These are phyloP conservation scores for Paecilomyces niveus DNA, from an alignment of 2,329 filamentous ascomycete species.

Conservation along the genomic window DNA sequence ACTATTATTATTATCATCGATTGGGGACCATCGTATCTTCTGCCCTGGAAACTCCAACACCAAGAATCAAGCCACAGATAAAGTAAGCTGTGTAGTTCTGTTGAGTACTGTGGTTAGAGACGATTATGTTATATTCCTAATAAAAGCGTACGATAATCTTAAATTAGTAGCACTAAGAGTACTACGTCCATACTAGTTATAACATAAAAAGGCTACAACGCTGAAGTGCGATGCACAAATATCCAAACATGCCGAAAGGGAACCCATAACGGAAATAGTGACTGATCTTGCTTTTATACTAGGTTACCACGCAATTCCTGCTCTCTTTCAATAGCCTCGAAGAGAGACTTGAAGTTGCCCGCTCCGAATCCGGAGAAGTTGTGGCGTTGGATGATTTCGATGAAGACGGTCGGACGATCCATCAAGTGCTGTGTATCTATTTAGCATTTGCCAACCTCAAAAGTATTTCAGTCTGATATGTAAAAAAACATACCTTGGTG, in stretches of 20 bases:
- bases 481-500: slow-evolving; percentile 48
- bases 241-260: neutral
- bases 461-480: neutral
- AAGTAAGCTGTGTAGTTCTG: too few species aligned
- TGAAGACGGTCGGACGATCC: slow-evolving; percentile 90
- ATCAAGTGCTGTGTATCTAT: slow-evolving; percentile 58
- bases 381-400: slow-evolving; percentile 91
- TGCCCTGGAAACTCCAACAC: too few species aligned
- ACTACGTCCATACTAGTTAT: neutral
- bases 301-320: slow-evolving; percentile 81
- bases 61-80: too few species aligned
- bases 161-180: neutral
- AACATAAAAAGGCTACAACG: neutral
- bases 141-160: neutral
- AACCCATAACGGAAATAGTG: neutral
- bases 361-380: slow-evolving; percentile 89
- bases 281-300: slow-evolving; percentile 21
- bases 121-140: neutral
- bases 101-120: too few species aligned
- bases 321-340: slow-evolving; percentile 92
- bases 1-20: too few species aligned
- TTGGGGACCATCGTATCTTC: too few species aligned
- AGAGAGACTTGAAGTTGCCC: slow-evolving; percentile 91
- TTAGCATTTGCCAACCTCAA: neutral
- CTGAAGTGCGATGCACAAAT: neutral